Percentiles rank a stretch among this genome's conserved stretches.
Conservation (phyloP, 164 flowering plant species). For the Stephania yunnanensis region DNA sequence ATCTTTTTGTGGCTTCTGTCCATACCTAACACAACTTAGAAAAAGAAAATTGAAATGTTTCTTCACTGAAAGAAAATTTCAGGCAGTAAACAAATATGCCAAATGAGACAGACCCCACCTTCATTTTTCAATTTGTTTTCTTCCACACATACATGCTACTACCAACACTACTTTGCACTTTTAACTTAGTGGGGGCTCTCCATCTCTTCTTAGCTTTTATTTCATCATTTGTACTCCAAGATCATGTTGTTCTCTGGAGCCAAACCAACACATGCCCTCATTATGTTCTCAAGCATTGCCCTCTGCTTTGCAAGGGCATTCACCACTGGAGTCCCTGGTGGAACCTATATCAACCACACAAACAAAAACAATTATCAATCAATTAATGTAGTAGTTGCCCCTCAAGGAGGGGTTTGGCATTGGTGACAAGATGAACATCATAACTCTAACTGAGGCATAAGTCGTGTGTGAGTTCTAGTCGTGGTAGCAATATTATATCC, state of each 20-base stretch:
- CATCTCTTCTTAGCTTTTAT: neutral
- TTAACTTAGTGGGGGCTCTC: neutral
- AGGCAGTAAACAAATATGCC: too few species aligned
- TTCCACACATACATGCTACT: neutral
- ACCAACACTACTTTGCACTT: neutral
- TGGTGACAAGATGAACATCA: too few species aligned
- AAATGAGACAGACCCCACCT: too few species aligned
- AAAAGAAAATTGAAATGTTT: too few species aligned
- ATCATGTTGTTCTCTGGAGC: slow-evolving; percentile 94
- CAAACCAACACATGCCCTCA: slow-evolving; percentile 96
- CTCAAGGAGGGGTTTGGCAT: too few species aligned
- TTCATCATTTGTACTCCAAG: slow-evolving; percentile 33
- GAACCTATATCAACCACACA: slow-evolving; percentile 47
- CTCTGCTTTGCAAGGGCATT: slow-evolving; percentile 96
- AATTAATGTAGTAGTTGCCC: neutral
- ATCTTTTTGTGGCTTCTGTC: too few species aligned
- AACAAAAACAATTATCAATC: neutral
- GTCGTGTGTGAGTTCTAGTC: too few species aligned
- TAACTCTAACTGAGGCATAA: too few species aligned
- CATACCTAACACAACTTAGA: too few species aligned
- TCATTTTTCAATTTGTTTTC: too few species aligned
- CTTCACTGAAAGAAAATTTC: too few species aligned
- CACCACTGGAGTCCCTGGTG: slow-evolving; percentile 98
- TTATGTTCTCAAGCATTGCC: slow-evolving; percentile 97
- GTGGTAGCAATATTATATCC: too few species aligned